phyloP scores from a whole-genome alignment of 2,329 filamentous ascomycete genomes.

The Zymoseptoria ardabiliae region DNA sequence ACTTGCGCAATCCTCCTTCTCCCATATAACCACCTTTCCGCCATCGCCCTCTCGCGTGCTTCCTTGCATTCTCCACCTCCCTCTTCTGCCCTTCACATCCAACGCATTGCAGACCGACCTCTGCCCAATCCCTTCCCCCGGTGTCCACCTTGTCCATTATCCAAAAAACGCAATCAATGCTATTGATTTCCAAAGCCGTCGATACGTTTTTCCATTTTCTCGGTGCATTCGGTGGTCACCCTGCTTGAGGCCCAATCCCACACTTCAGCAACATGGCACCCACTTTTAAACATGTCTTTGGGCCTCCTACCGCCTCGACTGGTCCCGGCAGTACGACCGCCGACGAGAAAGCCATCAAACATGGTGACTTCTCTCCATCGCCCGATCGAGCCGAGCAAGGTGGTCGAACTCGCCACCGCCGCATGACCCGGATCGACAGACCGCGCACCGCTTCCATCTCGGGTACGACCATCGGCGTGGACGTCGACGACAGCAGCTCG shows the following conservation, averaged over 20 bases:
- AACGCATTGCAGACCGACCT: not conserved
- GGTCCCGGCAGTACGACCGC: not conserved
- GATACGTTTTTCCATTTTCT: slow-evolving; percentile 11
- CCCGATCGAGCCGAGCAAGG: slow-evolving; percentile 27
- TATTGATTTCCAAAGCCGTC: slow-evolving; percentile 7
- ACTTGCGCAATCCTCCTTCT: not conserved
- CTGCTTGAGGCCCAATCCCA: slow-evolving; percentile 3
- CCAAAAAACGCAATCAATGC: slow-evolving; percentile 3
- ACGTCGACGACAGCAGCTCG: slow-evolving; percentile 7
- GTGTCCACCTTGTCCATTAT: not conserved
- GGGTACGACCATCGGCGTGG: slow-evolving; percentile 12
- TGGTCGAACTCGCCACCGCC: slow-evolving; percentile 22
- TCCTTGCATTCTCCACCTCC: not conserved
- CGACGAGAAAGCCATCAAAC: slow-evolving; percentile 14
- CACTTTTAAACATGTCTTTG: not conserved
- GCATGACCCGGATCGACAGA: slow-evolving; percentile 37
- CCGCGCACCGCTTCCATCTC: slow-evolving; percentile 31
- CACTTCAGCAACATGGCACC: not conserved
- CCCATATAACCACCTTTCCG: not conserved
- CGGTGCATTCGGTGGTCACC: slow-evolving; percentile 7
- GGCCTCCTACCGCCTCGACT: not conserved
- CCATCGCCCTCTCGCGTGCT: not conserved
- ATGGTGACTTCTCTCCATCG: slow-evolving; percentile 18
- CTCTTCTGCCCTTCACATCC: not conserved
- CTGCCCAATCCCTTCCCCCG: not conserved